Evolutionary conservation across 306 rosid species (phyloP).

Genomic region (Herpetospermum pedunculosum): DNA sequence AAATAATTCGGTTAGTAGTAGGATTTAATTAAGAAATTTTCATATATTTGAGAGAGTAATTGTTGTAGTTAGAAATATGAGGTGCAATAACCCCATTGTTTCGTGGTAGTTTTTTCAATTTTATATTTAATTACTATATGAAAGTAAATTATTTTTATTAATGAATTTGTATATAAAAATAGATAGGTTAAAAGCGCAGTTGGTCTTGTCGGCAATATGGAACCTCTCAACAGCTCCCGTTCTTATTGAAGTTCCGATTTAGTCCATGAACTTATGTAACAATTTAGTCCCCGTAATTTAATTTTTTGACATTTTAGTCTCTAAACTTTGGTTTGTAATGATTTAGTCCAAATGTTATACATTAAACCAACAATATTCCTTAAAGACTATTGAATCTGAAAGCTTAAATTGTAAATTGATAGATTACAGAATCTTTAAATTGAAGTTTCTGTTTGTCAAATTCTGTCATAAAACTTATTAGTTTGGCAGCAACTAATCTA

Average conservation of each 20-base stretch:
- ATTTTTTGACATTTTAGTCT: no score
- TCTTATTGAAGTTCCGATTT: background rate
- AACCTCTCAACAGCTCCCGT: no score
- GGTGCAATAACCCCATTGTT: background rate
- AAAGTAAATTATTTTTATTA: background rate
- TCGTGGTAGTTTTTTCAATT: background rate
- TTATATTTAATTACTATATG: background rate
- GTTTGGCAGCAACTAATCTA: background rate
- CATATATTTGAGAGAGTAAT: no score
- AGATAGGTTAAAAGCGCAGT: no score
- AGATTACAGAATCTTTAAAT: background rate
- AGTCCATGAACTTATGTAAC: background rate
- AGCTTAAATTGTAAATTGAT: background rate
- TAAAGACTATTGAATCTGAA: background rate
- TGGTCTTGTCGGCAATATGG: no score
- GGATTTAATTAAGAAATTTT: no score
- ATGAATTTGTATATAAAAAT: background rate
- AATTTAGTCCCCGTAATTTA: no score
- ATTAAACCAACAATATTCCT: background rate
- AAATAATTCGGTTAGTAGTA: no score
- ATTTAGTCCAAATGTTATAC: background rate
- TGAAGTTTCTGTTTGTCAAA: background rate
- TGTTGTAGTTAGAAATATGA: no score
- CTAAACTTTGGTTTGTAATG: background rate
- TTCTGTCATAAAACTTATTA: background rate